A percentile compares a stretch with the other conserved stretches of the same genome.
These are phyloP conservation scores for sunflower (Helianthus annuus) DNA, from an alignment of 129 eudicot species.

Conservation along the genomic window HanXRQr2.0-SUNRISE NC_035434.2:90270861-90271360, in stretches of 20 bases:
- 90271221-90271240: conserved; percentile 12
- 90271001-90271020: conserved; percentile 7
- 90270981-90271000: conserved; percentile 37
- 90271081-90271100: conserved; percentile 17
- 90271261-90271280: conserved; percentile 14
- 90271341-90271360: neutral
- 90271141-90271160: neutral
- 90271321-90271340: conserved; percentile 9
- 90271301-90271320: conserved; percentile 16
- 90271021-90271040: neutral
- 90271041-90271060: conserved; percentile 19
- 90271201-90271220: conserved; percentile 14
- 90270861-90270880: conserved; percentile 64
- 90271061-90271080: conserved; percentile 4
- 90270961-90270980: conserved; percentile 28
- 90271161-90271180: neutral
- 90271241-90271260: conserved; percentile 9
- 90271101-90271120: conserved; percentile 13
- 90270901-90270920: conserved; percentile 53
- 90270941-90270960: conserved; percentile 64
- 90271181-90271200: neutral
- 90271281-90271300: no score
- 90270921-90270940: conserved; percentile 55
- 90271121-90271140: conserved; percentile 11
- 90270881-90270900: conserved; percentile 59